phyloP scores from a whole-genome alignment of 2,329 filamentous ascomycete species.

The Penicillium expansum region DNA sequence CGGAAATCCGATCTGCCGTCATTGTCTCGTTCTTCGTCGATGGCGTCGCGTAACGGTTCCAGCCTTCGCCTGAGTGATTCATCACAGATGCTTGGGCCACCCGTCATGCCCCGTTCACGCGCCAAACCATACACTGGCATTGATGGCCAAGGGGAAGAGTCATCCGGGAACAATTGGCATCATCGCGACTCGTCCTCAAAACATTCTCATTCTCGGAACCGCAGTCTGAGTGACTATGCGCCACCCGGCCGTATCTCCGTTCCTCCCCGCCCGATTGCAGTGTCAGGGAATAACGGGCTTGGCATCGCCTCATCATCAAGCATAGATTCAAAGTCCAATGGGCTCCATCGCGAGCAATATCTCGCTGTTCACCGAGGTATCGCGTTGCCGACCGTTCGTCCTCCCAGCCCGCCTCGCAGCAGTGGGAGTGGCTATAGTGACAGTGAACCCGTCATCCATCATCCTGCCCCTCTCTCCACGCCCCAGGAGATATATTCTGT shows the following conservation, averaged over 20 bases:
- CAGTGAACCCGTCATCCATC: conserved; percentile 36
- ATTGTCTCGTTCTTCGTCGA: conserved; percentile 44
- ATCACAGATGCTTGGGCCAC: conserved; percentile 32
- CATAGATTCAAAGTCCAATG: conserved; percentile 37
- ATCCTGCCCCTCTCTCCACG: conserved; percentile 17
- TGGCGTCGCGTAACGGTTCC: conserved; percentile 39
- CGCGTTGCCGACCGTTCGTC: conserved; percentile 56
- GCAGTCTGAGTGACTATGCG: conserved; percentile 85
- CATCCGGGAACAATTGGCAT: conserved; percentile 20
- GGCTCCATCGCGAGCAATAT: conserved; percentile 73
- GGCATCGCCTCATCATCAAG: conserved; percentile 50
- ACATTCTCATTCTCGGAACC: conserved; percentile 67
- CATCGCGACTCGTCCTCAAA: conserved; percentile 31
- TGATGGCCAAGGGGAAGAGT: conserved; percentile 31
- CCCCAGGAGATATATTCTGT: conserved; percentile 67
- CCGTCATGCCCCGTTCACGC: conserved; percentile 30
- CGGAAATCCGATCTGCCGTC: conserved; percentile 54
- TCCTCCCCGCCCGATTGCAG: conserved; percentile 67
- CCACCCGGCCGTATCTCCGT: conserved; percentile 66
- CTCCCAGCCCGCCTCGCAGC: conserved; percentile 78
- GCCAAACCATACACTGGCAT: conserved; percentile 44
- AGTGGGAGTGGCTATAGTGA: conserved; percentile 56
- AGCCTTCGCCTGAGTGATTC: conserved; percentile 39
- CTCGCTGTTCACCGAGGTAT: conserved; percentile 76
- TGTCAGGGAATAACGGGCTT: conserved; percentile 59